These are phyloP conservation scores for Gossypium turneri DNA, from an alignment of 345 rosid species.

Conservation along the genomic window DNA sequence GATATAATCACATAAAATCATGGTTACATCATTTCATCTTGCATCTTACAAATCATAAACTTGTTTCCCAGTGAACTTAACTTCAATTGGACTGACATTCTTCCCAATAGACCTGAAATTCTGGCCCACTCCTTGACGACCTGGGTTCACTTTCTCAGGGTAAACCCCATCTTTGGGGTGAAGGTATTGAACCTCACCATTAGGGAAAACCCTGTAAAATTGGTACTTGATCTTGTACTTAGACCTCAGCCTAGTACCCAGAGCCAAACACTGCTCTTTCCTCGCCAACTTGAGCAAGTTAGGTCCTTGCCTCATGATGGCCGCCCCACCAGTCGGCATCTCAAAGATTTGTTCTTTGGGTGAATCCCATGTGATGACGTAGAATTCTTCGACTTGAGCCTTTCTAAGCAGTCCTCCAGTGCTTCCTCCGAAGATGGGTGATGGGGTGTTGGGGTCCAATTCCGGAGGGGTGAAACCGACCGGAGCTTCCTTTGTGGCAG, in stretches of 20 bases:
- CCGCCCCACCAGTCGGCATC: constrained; percentile 96
- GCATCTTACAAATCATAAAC: constrained; percentile 59
- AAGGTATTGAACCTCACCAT: constrained; percentile 87
- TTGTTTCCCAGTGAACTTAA: constrained; percentile 95
- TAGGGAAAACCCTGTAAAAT: constrained; percentile 91
- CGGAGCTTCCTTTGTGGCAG: constrained; percentile 46
- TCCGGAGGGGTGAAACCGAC: constrained; percentile 82
- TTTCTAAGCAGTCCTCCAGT: constrained; percentile 74
- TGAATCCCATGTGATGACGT: constrained; percentile 90
- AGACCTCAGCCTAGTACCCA: constrained; percentile 38
- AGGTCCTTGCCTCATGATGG: constrained; percentile 94
- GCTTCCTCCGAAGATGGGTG: constrained; percentile 91
- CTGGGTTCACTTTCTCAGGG: constrained; percentile 89
- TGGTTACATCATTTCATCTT: background rate
- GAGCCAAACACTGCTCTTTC: constrained; percentile 93
- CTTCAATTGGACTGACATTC: constrained; percentile 84
- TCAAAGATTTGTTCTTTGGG: constrained; percentile 93
- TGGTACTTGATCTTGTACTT: constrained; percentile 98
- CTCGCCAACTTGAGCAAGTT: constrained; percentile 86
- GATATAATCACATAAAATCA: constrained; percentile 2
- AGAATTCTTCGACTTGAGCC: constrained; percentile 89
- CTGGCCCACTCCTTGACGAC: constrained; percentile 79
- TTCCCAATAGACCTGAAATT: constrained; percentile 87
- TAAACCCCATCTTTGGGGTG: constrained; percentile 96
- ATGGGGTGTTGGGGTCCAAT: constrained; percentile 81